A percentile compares a stretch with the other conserved stretches of the same genome.
phyloP scores from a whole-genome alignment of 2,329 filamentous ascomycete genomes.

The Blastomyces emzantsi region DNA sequence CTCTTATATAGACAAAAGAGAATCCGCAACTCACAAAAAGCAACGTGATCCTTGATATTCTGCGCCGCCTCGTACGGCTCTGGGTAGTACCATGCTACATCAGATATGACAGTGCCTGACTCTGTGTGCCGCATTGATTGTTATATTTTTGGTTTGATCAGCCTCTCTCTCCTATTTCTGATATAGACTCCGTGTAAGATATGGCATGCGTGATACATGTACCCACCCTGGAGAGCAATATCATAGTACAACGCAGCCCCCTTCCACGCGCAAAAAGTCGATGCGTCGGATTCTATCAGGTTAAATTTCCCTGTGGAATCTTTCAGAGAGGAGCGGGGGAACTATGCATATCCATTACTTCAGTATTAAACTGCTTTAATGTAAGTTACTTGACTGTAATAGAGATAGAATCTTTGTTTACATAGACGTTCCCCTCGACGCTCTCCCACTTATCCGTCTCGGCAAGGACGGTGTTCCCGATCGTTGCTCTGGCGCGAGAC shows the following conservation, averaged over 20 bases:
- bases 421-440: conserved; percentile 52
- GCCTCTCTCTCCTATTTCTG: background rate
- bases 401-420: conserved; percentile 14
- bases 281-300: conserved; percentile 39
- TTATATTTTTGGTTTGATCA: background rate
- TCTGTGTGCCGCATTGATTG: background rate
- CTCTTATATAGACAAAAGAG: background rate
- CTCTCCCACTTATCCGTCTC: conserved; percentile 44
- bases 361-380: background rate
- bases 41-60: conserved; percentile 47
- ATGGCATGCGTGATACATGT: too few relatives aligned
- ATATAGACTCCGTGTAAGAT: background rate
- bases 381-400: background rate
- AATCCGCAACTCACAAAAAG: conserved; percentile 46
- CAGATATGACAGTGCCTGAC: conserved; percentile 33
- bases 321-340: conserved; percentile 41
- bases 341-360: conserved; percentile 19
- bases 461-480: conserved; percentile 45
- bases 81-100: conserved; percentile 54
- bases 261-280: conserved; percentile 50
- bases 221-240: conserved; percentile 40
- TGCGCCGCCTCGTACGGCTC: conserved; percentile 41
- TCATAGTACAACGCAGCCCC: conserved; percentile 50
- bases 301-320: conserved; percentile 26
- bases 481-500: conserved; percentile 38